Percentiles rank a stretch among this genome's conserved stretches.
phyloP scores from a whole-genome alignment of 768 basidiomycete genomes.

The Pleurotus djamor region DNA sequence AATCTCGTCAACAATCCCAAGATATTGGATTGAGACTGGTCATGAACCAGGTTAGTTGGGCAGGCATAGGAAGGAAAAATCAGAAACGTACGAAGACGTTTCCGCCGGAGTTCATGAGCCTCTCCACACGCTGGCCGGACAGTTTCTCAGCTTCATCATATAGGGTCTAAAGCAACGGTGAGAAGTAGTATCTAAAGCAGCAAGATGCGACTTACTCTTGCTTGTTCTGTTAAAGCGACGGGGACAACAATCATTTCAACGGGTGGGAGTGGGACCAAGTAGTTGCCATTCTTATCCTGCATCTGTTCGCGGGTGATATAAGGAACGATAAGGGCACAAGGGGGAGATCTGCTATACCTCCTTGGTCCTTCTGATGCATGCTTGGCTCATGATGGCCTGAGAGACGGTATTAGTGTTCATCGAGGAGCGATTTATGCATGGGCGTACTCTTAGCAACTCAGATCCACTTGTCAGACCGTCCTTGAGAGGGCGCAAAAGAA shows the following conservation, averaged over 20 bases:
- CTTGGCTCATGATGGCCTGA: slow-evolving; percentile 74
- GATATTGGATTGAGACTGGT: slow-evolving; percentile 60
- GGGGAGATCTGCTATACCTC: slow-evolving; percentile 42
- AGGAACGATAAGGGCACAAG: not conserved
- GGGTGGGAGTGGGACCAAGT: slow-evolving; percentile 77
- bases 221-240: slow-evolving; percentile 61
- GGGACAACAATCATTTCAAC: slow-evolving; percentile 78
- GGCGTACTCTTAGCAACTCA: slow-evolving; percentile 64
- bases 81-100: slow-evolving; percentile 35
- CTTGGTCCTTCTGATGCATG: slow-evolving; percentile 82
- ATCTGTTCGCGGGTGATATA: slow-evolving; percentile 45
- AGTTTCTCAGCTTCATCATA: slow-evolving; percentile 70
- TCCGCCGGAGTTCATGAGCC: slow-evolving; percentile 42
- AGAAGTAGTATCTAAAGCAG: not conserved
- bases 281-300: slow-evolving; percentile 76
- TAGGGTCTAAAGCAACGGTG: slow-evolving; percentile 37
- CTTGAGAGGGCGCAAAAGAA: slow-evolving; percentile 77
- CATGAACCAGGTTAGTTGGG: slow-evolving; percentile 4
- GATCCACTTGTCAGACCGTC: slow-evolving; percentile 65
- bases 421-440: not conserved
- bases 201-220: slow-evolving; percentile 44
- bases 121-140: slow-evolving; percentile 62
- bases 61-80: not conserved
- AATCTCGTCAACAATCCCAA: slow-evolving; percentile 84
- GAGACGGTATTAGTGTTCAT: slow-evolving; percentile 1